phyloP scores from a whole-genome alignment of 1,139 yeast species.

The Hansenula lynferdii region DNA sequence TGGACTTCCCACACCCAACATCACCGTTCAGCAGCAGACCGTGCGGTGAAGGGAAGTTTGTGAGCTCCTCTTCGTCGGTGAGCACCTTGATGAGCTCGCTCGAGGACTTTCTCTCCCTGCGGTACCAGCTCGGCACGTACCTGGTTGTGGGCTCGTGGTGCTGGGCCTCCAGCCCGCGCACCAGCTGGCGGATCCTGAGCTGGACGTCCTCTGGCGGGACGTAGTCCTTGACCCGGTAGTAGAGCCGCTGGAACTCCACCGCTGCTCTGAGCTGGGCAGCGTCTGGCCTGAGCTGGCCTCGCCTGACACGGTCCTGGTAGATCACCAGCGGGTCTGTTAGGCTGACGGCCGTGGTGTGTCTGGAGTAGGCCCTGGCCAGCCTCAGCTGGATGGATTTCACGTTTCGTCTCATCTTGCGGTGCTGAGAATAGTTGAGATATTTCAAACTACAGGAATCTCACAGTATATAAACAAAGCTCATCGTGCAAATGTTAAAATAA shows the following conservation, averaged over 20 bases:
- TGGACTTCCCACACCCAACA: conserved; percentile 73
- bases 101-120: conserved; percentile 18
- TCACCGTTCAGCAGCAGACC: conserved; percentile 68
- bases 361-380: too few species aligned
- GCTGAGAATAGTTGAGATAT: too few species aligned
- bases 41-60: conserved; percentile 53
- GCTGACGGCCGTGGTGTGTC: conserved; percentile 27
- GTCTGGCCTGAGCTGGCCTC: conserved; percentile 50
- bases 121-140: conserved; percentile 17
- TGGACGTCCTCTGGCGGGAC: conserved; percentile 49
- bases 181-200: conserved; percentile 41
- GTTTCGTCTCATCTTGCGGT: too few species aligned
- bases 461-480: too few species aligned
- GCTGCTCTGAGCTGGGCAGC: conserved; percentile 60
- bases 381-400: too few species aligned
- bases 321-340: conserved; percentile 62
- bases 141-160: conserved; percentile 7
- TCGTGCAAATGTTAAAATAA: too few species aligned
- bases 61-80: conserved; percentile 59
- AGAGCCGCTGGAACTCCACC: conserved; percentile 59
- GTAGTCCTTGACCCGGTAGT: conserved; percentile 55
- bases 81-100: conserved; percentile 42
- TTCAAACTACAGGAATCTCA: too few species aligned
- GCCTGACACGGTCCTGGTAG: conserved; percentile 48
- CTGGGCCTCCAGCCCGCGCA: conserved; percentile 39